phyloP scores from a whole-genome alignment of 192 early-diverging fungal genomes.

The Backusella luteola region DNA sequence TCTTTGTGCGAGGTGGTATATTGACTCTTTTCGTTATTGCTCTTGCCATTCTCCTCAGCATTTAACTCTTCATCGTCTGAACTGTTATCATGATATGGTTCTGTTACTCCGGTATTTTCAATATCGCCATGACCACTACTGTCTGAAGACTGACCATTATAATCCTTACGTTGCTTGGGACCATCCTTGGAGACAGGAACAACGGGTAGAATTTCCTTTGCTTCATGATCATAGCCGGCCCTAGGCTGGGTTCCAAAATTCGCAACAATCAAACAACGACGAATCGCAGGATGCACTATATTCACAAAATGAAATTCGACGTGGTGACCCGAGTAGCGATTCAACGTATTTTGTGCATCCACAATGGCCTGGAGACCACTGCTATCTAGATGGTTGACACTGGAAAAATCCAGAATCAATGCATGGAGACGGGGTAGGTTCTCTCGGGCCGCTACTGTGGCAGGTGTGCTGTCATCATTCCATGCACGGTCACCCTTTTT shows the following conservation, averaged over 20 bases:
- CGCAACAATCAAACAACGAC: conserved; percentile 11
- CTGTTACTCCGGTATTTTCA: not conserved
- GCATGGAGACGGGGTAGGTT: conserved; percentile 57
- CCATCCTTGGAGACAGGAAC: not conserved
- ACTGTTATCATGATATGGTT: not conserved
- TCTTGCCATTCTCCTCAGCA: not conserved
- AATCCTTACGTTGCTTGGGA: not conserved
- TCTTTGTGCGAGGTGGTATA: not conserved
- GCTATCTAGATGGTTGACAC: conserved; percentile 75
- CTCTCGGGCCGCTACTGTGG: conserved; percentile 39
- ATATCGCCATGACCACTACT: not conserved
- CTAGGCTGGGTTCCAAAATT: conserved; percentile 15
- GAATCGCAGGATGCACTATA: conserved; percentile 20
- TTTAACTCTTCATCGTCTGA: not conserved
- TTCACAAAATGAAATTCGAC: conserved; percentile 35
- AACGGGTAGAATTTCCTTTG: not conserved
- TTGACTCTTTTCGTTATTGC: not conserved
- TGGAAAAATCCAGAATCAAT: conserved; percentile 80
- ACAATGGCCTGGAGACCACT: conserved; percentile 79
- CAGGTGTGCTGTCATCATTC: conserved; percentile 28
- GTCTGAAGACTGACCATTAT: not conserved
- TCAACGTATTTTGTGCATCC: conserved; percentile 43
- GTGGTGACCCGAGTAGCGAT: conserved; percentile 21
- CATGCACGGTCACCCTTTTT: conserved; percentile 28
- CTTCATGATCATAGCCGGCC: not conserved